A percentile compares a stretch with the other conserved stretches of the same genome.
These are phyloP conservation scores for Deinandra increscens DNA, from an alignment of 129 eudicot genomes.

Conservation along the genomic window DNA sequence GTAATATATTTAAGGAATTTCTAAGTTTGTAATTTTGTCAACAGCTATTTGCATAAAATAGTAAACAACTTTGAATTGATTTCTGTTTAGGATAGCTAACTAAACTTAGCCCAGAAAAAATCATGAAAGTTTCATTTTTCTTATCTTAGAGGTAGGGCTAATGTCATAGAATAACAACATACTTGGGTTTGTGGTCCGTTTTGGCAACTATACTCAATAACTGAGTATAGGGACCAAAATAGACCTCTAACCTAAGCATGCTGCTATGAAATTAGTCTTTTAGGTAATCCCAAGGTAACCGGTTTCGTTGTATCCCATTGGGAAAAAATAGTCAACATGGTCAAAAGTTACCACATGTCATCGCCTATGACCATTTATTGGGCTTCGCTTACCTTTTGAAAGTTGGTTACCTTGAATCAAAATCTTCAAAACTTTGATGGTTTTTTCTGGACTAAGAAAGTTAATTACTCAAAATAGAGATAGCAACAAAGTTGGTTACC, in stretches of 20 bases:
- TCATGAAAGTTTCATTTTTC: neutral
- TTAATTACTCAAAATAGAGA: neutral
- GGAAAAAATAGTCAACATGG: neutral
- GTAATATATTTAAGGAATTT: conserved; percentile 34
- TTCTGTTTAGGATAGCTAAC: neutral
- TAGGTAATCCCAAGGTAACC: neutral
- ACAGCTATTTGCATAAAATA: neutral
- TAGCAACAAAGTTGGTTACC: neutral
- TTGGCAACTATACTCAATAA: neutral
- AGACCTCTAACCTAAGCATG: neutral
- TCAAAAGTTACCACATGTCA: neutral
- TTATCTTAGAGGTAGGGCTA: neutral
- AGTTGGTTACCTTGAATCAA: neutral
- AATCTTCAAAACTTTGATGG: neutral
- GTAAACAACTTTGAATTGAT: neutral
- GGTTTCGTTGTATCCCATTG: neutral
- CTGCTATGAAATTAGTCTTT: neutral
- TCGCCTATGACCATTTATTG: neutral
- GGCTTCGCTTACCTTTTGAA: neutral
- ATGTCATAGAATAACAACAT: neutral
- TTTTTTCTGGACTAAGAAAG: neutral
- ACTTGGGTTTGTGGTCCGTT: neutral
- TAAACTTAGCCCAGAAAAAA: neutral
- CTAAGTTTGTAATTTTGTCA: conserved; percentile 11
- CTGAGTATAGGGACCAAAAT: neutral